A percentile compares a stretch with the other conserved stretches of the same genome.
phyloP scores from a whole-genome alignment of 495 filamentous ascomycete genomes.

The Schizothecium vesticola region DNA sequence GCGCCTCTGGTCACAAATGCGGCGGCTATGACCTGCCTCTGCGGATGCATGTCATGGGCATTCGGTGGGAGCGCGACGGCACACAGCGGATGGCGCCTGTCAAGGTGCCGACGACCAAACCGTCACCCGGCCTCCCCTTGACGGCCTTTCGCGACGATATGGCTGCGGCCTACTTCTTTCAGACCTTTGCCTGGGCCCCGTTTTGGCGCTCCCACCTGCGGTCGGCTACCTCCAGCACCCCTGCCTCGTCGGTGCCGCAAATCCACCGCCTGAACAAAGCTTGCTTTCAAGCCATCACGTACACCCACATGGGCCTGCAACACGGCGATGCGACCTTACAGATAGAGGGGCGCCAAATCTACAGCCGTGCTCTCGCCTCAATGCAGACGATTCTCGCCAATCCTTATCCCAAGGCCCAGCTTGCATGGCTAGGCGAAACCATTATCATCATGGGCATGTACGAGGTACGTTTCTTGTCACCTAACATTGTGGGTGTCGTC shows the following conservation, averaged over 20 bases:
- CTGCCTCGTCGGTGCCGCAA: neutral
- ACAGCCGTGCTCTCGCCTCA: neutral
- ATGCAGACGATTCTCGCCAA: neutral
- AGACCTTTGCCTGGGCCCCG: slow-evolving; percentile 5
- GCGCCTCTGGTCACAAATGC: neutral
- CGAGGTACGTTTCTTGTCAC: neutral
- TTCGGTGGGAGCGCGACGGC: neutral
- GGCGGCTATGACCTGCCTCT: neutral
- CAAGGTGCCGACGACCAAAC: neutral
- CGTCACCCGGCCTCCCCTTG: neutral
- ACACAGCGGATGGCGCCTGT: neutral
- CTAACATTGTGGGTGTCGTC: neutral
- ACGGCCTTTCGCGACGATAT: neutral
- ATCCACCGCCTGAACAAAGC: neutral
- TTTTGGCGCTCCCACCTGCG: slow-evolving; percentile 8
- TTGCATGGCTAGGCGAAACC: neutral
- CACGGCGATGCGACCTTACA: neutral
- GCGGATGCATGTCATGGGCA: neutral
- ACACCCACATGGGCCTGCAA: neutral
- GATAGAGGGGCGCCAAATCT: neutral
- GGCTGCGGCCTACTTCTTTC: slow-evolving; percentile 4
- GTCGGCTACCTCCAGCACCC: neutral
- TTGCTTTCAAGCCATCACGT: slow-evolving; percentile 1
- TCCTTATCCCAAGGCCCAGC: neutral
- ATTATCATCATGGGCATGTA: slow-evolving; percentile 1